Evolutionary conservation across 768 basidiomycete species (phyloP).

Genomic region (Butyriboletus loyo): DNA sequence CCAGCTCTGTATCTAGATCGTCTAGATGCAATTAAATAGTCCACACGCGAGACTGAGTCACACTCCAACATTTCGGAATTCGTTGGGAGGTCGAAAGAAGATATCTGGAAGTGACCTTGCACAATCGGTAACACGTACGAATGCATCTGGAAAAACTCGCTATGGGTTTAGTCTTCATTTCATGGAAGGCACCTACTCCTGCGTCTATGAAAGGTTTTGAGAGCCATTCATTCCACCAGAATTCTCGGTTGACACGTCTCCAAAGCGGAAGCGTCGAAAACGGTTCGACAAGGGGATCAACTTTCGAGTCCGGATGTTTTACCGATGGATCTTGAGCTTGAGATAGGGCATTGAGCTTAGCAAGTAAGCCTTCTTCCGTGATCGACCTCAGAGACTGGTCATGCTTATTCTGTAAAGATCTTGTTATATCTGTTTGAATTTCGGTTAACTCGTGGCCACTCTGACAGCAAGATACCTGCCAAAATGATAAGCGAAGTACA

Average conservation of each 20-base stretch:
- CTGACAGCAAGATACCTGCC: constrained; percentile 43
- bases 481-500: constrained; percentile 88
- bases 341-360: constrained; percentile 53
- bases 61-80: constrained; percentile 36
- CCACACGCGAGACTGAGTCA: constrained; percentile 44
- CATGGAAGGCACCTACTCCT: constrained; percentile 52
- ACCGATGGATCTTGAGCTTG: constrained; percentile 36
- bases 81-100: constrained; percentile 61
- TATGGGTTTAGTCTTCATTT: not conserved
- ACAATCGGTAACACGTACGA: constrained; percentile 86
- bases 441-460: not conserved
- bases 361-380: constrained; percentile 56
- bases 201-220: constrained; percentile 82
- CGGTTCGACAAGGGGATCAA: constrained; percentile 66
- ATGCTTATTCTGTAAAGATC: constrained; percentile 77
- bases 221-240: constrained; percentile 97
- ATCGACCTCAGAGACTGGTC: constrained; percentile 57
- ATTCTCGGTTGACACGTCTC: constrained; percentile 85
- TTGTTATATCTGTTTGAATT: constrained; percentile 62
- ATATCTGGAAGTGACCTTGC: constrained; percentile 86
- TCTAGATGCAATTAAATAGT: constrained; percentile 82
- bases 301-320: constrained; percentile 33
- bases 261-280: constrained; percentile 79
- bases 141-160: constrained; percentile 52
- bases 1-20: constrained; percentile 89